Percentiles rank a stretch among this genome's conserved stretches.
phyloP scores from a whole-genome alignment of 2,329 filamentous ascomycete species.

The Fusarium dlaminii region DNA sequence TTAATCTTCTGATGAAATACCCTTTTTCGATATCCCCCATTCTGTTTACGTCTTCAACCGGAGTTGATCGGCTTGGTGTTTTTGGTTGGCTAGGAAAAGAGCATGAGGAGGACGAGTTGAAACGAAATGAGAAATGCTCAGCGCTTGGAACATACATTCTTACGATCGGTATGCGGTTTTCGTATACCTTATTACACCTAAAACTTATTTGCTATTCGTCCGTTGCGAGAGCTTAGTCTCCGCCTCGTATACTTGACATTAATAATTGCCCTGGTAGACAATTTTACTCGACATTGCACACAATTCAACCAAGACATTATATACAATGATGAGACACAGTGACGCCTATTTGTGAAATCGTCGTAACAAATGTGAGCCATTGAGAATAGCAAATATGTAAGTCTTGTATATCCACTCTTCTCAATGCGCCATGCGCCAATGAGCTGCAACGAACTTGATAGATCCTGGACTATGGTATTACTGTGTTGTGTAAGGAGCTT shows the following conservation, averaged over 20 bases:
- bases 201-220: conserved; percentile 43
- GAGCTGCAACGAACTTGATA: background rate
- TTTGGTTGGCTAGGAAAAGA: conserved; percentile 30
- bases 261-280: conserved; percentile 49
- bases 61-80: conserved; percentile 45
- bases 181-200: conserved; percentile 36
- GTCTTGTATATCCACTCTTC: background rate
- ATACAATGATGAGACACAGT: background rate
- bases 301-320: background rate
- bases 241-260: conserved; percentile 35
- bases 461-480: background rate
- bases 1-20: conserved; percentile 42
- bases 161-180: conserved; percentile 27
- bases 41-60: conserved; percentile 34
- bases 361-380: background rate
- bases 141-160: conserved; percentile 34
- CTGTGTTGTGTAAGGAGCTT: background rate
- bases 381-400: background rate
- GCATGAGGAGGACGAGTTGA: conserved; percentile 25
- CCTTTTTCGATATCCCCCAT: conserved; percentile 36
- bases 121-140: conserved; percentile 37
- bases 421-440: background rate
- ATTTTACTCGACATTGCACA: conserved; percentile 48
- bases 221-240: conserved; percentile 33
- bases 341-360: background rate